Evolutionary conservation across 75 land plant genomes (phyloP), one percentile per base, ranked within the genome.

Genomic region (Selaginella moellendorffii): DNA sequence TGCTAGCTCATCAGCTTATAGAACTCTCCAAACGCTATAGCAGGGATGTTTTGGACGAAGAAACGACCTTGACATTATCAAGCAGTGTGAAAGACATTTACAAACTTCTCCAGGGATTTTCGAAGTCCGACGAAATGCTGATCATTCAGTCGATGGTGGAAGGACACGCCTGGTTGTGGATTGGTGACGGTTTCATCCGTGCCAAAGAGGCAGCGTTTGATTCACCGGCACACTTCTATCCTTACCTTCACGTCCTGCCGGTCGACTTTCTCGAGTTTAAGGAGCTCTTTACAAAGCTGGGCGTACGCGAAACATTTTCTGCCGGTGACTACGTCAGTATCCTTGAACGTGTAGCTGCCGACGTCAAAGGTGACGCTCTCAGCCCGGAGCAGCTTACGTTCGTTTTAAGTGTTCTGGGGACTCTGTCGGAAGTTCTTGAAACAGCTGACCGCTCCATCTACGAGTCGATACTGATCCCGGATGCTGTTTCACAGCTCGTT

Each of bases 221-320:
- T 62, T 81, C 95, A 25, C 93, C 97, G 52, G 87, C 84, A n/a
- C 82, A 92, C 61, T 92, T 83, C 64, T 70, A 76, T 68, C 97
- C 97, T 25, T 92, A 92, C 54, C 68, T 92, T 46, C 84, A 85
- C 71, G 82, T 72, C 54, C 86, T 92, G 24, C 97, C 95, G 30
- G 74, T 86, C 54, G 86, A 87, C 64, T 56, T 92, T 31, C 76
- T 81, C 28, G 77, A 65, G n/a, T 88, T 76, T 68, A 76, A 77
- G 54, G 68, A 58, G 53, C 65, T 92, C 67, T 80, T 92, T 29
- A 63, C 75, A 22, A 78, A 69, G 21, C 76, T 92, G 61, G 95
- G 95, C 52, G 97, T 88, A 17, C 72, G 65, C 56, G 71, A 67
- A 58, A 79, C 78, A 36, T 92, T 88, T 75, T 84, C 76, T 56